A percentile compares a stretch with the other conserved stretches of the same genome.
Evolutionary conservation across 768 basidiomycete genomes (phyloP).

Genomic region (Kwoniella newhampshirensis): DNA sequence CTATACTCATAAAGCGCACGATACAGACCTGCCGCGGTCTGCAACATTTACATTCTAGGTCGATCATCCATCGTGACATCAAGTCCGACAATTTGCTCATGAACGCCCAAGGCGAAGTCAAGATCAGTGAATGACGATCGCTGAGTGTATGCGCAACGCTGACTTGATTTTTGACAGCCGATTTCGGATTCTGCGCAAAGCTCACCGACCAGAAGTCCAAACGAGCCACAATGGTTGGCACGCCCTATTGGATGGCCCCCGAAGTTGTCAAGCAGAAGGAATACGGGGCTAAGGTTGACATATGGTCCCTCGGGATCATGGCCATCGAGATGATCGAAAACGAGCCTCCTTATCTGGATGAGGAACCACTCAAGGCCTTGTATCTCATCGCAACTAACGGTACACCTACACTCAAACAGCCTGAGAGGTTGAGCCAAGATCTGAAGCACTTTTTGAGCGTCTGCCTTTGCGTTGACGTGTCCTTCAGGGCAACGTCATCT

Average conservation of each 20-base stretch:
- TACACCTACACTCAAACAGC: conserved; percentile 94
- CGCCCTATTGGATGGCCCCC: conserved; percentile 99
- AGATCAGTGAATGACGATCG: conserved; percentile 74
- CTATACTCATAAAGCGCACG: background rate
- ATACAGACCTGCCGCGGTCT: conserved; percentile 89
- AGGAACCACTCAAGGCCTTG: conserved; percentile 92
- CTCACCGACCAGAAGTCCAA: conserved; percentile 95
- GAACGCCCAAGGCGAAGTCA: conserved; percentile 86
- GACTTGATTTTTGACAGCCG: conserved; percentile 60
- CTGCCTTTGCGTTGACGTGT: conserved; percentile 96
- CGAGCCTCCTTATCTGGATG: conserved; percentile 92
- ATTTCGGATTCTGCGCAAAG: conserved; percentile 96
- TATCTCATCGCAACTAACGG: conserved; percentile 99
- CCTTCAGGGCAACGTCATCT: conserved; percentile 76
- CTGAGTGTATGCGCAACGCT: background rate
- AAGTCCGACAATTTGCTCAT: conserved; percentile 95
- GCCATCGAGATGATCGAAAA: conserved; percentile 92
- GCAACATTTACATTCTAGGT: conserved; percentile 85
- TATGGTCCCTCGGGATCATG: conserved; percentile 96
- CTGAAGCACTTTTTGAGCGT: conserved; percentile 95
- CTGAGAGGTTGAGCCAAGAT: conserved; percentile 85
- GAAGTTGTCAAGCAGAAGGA: conserved; percentile 97
- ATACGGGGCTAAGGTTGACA: conserved; percentile 97
- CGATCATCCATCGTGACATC: conserved; percentile 95
- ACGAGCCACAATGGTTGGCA: conserved; percentile 97